These are phyloP conservation scores for Penicillium paradoxum DNA, from an alignment of 495 filamentous ascomycete species.

Conservation along the genomic window DNA sequence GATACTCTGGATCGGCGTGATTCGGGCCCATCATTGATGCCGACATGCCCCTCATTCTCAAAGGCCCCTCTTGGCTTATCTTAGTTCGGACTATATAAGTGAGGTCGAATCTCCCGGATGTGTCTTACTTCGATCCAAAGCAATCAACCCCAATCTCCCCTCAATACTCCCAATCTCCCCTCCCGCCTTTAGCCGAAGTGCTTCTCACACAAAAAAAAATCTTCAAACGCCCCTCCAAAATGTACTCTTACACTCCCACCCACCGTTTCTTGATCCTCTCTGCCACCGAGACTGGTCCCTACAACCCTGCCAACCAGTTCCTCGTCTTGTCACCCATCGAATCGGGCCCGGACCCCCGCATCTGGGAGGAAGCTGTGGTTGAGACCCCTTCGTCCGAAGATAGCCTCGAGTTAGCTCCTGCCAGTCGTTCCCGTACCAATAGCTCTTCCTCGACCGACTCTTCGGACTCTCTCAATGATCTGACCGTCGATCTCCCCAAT, in stretches of 20 bases:
- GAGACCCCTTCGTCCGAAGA: constrained; percentile 12
- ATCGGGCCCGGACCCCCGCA: constrained; percentile 28
- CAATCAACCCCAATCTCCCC: neutral
- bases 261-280: constrained; percentile 37
- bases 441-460: constrained; percentile 24
- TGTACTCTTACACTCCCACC: constrained; percentile 36
- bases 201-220: constrained; percentile 5
- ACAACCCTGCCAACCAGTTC: constrained; percentile 26
- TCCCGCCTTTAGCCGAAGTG: constrained; percentile 3
- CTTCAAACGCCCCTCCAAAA: constrained; percentile 18
- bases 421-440: constrained; percentile 18
- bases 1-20: constrained; percentile 28
- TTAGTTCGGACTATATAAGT: constrained; percentile 30
- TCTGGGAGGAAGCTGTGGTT: constrained; percentile 18
- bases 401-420: constrained; percentile 3
- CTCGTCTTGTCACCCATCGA: constrained; percentile 36
- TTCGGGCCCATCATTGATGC: constrained; percentile 23
- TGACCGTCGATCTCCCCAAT: constrained; percentile 15
- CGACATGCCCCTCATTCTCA: constrained; percentile 24
- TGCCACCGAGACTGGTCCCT: constrained; percentile 15
- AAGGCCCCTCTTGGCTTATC: constrained; percentile 19
- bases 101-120: constrained; percentile 20
- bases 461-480: constrained; percentile 15
- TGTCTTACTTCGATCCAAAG: neutral
- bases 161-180: neutral